Percentiles rank a stretch among this genome's conserved stretches.
These are phyloP conservation scores for Penicillium antarcticum DNA, from an alignment of 495 filamentous ascomycete species.

Conservation along the genomic window DNA sequence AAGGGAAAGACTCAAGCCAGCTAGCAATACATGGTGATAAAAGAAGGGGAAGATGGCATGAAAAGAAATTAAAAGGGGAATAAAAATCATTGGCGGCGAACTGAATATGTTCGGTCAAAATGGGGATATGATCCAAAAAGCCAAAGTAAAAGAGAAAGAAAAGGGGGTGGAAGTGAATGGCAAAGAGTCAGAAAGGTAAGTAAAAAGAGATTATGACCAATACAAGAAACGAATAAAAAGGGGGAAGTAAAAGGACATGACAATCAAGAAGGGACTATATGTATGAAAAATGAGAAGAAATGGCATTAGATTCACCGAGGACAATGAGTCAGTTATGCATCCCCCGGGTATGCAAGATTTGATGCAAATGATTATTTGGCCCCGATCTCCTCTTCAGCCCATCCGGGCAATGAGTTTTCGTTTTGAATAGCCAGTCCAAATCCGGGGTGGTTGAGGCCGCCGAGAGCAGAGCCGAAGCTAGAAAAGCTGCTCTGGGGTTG, in stretches of 20 bases:
- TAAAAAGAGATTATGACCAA: slow-evolving; percentile 30
- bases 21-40: slow-evolving; percentile 45
- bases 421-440: slow-evolving; percentile 63
- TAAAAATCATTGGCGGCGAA: slow-evolving; percentile 15
- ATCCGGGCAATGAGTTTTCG: slow-evolving; percentile 62
- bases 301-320: slow-evolving; percentile 18
- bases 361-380: slow-evolving; percentile 43
- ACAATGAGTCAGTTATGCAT: slow-evolving; percentile 28
- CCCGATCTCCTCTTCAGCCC: slow-evolving; percentile 62
- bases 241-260: slow-evolving; percentile 8
- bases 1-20: slow-evolving; percentile 35
- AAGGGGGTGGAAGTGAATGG: slow-evolving; percentile 26
- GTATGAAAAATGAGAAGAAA: slow-evolving; percentile 25
- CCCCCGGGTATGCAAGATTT: slow-evolving; percentile 3
- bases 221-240: slow-evolving; percentile 29
- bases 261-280: slow-evolving; percentile 19
- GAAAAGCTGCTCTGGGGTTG: slow-evolving; percentile 56
- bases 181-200: slow-evolving; percentile 13
- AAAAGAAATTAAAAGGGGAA: slow-evolving; percentile 29
- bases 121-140: slow-evolving; percentile 16
- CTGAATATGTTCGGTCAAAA: slow-evolving; percentile 24
- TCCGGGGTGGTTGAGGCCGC: slow-evolving; percentile 54
- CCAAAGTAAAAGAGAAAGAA: slow-evolving; percentile 17
- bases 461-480: slow-evolving; percentile 54
- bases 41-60: slow-evolving; percentile 27